Percentiles rank a stretch among this genome's conserved stretches.
These are phyloP conservation scores for Talaromyces amestolkiae DNA, from an alignment of 2,329 filamentous ascomycete species.

Conservation along the genomic window DNA sequence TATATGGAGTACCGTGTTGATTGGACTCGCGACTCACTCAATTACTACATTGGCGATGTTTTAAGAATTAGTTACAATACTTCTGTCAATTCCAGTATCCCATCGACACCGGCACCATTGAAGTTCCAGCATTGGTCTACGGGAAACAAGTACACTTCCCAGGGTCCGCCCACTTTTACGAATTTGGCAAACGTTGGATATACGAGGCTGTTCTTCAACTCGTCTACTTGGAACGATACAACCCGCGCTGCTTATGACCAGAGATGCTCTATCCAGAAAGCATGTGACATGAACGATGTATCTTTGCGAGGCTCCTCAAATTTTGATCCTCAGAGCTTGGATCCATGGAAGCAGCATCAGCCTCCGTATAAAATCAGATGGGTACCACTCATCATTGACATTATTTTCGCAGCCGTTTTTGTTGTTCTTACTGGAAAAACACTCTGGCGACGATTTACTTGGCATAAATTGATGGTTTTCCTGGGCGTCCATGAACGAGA, in stretches of 20 bases:
- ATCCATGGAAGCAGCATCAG: slow-evolving; percentile 32
- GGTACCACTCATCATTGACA: slow-evolving; percentile 18
- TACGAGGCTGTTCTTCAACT: slow-evolving; percentile 53
- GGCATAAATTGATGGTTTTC: slow-evolving; percentile 16
- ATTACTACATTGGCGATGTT: slow-evolving; percentile 44
- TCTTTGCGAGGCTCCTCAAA: slow-evolving; percentile 33
- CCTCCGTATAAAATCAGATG: slow-evolving; percentile 21
- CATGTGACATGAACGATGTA: slow-evolving; percentile 38
- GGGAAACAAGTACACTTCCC: slow-evolving; percentile 45
- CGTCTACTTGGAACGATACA: slow-evolving; percentile 40
- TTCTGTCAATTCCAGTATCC: slow-evolving; percentile 35
- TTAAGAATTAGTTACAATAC: slow-evolving; percentile 34
- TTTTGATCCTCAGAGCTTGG: slow-evolving; percentile 26
- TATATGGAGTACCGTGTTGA: slow-evolving; percentile 50
- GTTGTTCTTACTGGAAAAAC: slow-evolving; percentile 18
- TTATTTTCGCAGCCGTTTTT: slow-evolving; percentile 14
- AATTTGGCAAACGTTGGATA: slow-evolving; percentile 46
- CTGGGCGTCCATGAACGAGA: slow-evolving; percentile 15
- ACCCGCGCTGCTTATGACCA: slow-evolving; percentile 27
- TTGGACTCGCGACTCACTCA: slow-evolving; percentile 46
- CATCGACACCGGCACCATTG: slow-evolving; percentile 43
- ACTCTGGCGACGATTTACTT: slow-evolving; percentile 19
- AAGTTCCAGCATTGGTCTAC: slow-evolving; percentile 51
- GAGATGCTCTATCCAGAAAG: slow-evolving; percentile 30
- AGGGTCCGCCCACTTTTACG: slow-evolving; percentile 44